Conservation (phyloP, 2,329 filamentous ascomycete genomes). For the Alternaria sp. region DNA sequence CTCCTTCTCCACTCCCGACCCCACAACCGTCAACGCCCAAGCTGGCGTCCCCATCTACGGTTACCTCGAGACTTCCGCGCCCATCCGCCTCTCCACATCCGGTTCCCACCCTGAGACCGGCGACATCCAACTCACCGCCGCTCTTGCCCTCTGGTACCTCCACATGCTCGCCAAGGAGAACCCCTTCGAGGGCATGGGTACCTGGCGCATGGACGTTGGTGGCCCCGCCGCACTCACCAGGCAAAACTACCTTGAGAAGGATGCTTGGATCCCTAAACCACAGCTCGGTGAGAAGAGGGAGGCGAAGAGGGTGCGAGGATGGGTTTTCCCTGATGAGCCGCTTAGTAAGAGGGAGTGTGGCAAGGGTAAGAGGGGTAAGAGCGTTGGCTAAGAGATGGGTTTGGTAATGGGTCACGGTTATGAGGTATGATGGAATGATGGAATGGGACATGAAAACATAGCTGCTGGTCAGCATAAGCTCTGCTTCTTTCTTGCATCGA, state of each 20-base stretch:
- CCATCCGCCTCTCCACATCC: conserved; percentile 60
- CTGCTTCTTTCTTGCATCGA: conserved; percentile 5
- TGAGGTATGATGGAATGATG: neutral
- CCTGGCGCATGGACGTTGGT: conserved; percentile 74
- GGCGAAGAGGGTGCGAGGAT: conserved; percentile 74
- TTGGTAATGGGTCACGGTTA: neutral
- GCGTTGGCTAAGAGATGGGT: conserved; percentile 14
- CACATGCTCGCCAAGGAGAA: conserved; percentile 73
- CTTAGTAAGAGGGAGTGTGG: conserved; percentile 71
- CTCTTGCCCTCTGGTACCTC: conserved; percentile 77
- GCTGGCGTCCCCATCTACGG: conserved; percentile 78
- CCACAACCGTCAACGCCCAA: conserved; percentile 51
- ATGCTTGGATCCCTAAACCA: conserved; percentile 76
- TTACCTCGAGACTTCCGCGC: conserved; percentile 75
- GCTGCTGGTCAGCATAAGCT: conserved; percentile 11
- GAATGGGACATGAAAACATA: neutral
- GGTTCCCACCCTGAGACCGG: conserved; percentile 42
- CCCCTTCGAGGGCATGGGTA: conserved; percentile 63
- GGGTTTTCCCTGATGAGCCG: conserved; percentile 77
- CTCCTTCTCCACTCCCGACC: conserved; percentile 34
- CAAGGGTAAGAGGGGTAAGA: conserved; percentile 41
- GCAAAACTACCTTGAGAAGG: conserved; percentile 71
- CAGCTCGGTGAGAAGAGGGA: conserved; percentile 77
- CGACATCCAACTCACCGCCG: conserved; percentile 67
- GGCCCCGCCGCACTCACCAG: conserved; percentile 75